Base-by-base conservation (phyloP, 176 grass and related monocot species). In the Phyllostachys edulis region DNA sequence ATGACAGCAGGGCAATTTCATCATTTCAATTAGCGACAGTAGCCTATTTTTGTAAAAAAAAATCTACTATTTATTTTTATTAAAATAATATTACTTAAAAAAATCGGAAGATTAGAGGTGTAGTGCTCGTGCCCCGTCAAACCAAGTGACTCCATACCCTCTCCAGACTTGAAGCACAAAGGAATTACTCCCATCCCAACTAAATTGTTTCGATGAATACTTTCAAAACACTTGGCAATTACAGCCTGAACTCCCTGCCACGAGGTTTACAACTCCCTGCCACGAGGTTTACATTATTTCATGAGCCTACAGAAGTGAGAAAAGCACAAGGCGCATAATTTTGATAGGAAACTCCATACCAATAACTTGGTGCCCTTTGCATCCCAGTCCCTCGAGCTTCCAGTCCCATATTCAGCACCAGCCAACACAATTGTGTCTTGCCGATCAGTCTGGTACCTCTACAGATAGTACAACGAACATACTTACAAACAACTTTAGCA, bases 301-400 rank as follows among this genome's bases (percentile, higher is more conserved):
- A 47, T 14, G 46, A 47, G 12, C 46, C 46, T 47, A 47, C 46
- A 47, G 12, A 14, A 47, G 46, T 3, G 12, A 47, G 12, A 47
- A 47, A 47, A 47, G 12, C 46, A 47, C 46, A 13, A 47, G 46
- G 46, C 10, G 0, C 46, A 47, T 14, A 13, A 18, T 1, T 63
- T 63, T 23, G 3, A 27, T 74, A 44, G 5, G 62, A 79, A 39
- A 69, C 9, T 73, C 1, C 64, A 69, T 73, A 92, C 79, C 85
- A 89, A 51, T 57, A 89, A 21, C 60, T 46, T 92, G 32, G 83
- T 85, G 57, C 73, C 79, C 63, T 89, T 77, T 54, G 86, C 78
- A 45, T 87, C 73, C 90, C 83, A 89, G 41, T 89, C 79, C 61
- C 90, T 67, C 7, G 82, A 92, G 73, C 90, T 92, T 46, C 86